Conservation (phyloP, 345 rosid species). For the Aquilaria sinensis region DNA sequence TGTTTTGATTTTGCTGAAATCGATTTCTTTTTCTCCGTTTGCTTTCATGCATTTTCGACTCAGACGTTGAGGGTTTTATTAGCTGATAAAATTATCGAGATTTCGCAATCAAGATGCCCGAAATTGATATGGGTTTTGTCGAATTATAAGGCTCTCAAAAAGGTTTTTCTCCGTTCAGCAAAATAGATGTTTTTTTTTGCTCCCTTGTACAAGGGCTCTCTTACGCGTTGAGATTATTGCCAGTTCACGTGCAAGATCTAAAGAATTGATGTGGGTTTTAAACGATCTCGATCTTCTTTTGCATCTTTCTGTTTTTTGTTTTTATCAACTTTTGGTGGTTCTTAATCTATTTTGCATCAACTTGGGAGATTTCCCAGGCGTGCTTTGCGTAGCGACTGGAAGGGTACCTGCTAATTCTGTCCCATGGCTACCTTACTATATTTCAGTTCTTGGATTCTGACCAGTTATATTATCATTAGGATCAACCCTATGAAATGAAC, state of each 20-base stretch:
- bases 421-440: too few species aligned
- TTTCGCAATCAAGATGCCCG: not conserved
- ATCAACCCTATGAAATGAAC: too few species aligned
- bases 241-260: not conserved
- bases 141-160: not conserved
- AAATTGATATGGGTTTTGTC: not conserved
- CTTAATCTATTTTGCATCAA: not conserved
- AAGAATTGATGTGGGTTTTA: not conserved
- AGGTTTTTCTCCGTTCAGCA: not conserved
- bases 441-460: too few species aligned
- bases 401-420: too few species aligned
- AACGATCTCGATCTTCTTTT: not conserved
- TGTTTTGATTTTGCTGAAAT: too few species aligned
- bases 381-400: too few species aligned
- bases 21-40: slow-evolving; percentile 3
- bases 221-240: not conserved
- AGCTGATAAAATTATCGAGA: not conserved
- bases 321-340: not conserved
- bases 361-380: too few species aligned
- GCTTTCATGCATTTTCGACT: not conserved
- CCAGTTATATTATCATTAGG: too few species aligned
- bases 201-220: not conserved
- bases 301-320: not conserved
- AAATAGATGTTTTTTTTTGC: not conserved
- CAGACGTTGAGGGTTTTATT: not conserved